Percentiles rank a stretch among this genome's conserved stretches.
Evolutionary conservation across 2,329 filamentous ascomycete genomes (phyloP).

Genomic region (Aphanoascus verrucosus): DNA sequence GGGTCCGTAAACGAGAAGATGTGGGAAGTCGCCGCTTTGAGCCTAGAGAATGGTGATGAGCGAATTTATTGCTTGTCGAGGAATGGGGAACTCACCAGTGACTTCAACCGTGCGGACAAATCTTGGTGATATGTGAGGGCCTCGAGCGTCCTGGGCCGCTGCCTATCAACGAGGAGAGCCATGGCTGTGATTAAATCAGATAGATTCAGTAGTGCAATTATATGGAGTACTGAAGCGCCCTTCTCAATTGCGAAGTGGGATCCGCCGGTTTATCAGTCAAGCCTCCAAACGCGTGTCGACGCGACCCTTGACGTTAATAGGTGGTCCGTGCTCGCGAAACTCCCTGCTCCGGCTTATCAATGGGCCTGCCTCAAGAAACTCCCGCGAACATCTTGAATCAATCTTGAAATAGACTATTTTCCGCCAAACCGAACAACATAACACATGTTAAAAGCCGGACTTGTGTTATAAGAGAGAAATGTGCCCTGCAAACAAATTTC

Average conservation of each 20-base stretch:
- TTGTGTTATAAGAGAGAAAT: too few relatives aligned
- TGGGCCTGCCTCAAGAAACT: too few relatives aligned
- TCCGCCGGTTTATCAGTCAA: background rate
- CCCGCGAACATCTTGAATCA: too few relatives aligned
- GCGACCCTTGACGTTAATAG: conserved; percentile 28
- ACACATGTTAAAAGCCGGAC: too few relatives aligned
- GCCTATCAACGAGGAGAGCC: conserved; percentile 56
- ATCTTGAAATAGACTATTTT: too few relatives aligned
- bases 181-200: conserved; percentile 29
- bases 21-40: conserved; percentile 93
- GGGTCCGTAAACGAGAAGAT: conserved; percentile 92
- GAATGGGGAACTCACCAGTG: conserved; percentile 53
- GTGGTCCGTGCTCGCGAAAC: conserved; percentile 25
- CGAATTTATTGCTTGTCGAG: background rate
- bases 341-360: too few relatives aligned
- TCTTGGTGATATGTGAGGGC: conserved; percentile 76
- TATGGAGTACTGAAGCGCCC: background rate
- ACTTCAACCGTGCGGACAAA: conserved; percentile 73
- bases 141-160: conserved; percentile 43
- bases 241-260: background rate
- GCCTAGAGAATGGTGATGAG: conserved; percentile 46
- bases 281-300: conserved; percentile 13
- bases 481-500: too few relatives aligned
- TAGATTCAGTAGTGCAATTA: background rate
- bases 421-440: too few relatives aligned